Base-by-base conservation (phyloP, 75 land plant genomes). In the Selaginella moellendorffii region DNA sequence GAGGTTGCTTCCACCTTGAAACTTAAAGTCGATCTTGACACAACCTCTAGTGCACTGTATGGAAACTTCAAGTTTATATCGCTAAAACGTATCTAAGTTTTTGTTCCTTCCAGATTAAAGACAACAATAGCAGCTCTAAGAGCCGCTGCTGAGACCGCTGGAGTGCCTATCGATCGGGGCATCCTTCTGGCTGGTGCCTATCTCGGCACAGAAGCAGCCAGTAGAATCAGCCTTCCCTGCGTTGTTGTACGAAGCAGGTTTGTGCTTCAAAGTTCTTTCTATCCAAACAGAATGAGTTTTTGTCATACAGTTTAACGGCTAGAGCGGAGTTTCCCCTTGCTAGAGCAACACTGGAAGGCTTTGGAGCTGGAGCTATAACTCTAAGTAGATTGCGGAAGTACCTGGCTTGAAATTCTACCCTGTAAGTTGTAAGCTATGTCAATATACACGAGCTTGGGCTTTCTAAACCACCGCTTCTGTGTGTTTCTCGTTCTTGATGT, bases 231-330 rank as follows among this genome's bases (percentile, higher is more conserved):
- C 68, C 85, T 92, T 95, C 97, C 96, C 24, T 85, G 85, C 68
- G 78, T 92, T 24, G 85, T 89, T 31, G 53, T 92, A 2, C 75
- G 87, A 21, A 92, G 84, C 81, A 88, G 95, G 97, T 91, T 66
- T 46, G 60, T 31, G 22, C 28, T 5, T 17, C 10, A 1, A 64
- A 29, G 53, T 36, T 19, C n/a, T 26, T 9, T 12, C 21, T 18
- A 30, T 19, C 21, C 5, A 17, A 12, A 10, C n/a, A 26, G 1
- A 31, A 54, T 12, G 5, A 1, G 20, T 65, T 22, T 52, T 53
- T 24, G 19, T 65, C 61, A 30, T 24, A 21, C 67, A 77, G 79
- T 61, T 58, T 64, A 52, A 67, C 81, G 25, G 30, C 76, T n/a
- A 78, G 92, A 71, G 97, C 83, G 18, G 97, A 90, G 71, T 90